These are phyloP conservation scores for Corynascus novoguineensis DNA, from an alignment of 495 filamentous ascomycete genomes.

Conservation along the genomic window DNA sequence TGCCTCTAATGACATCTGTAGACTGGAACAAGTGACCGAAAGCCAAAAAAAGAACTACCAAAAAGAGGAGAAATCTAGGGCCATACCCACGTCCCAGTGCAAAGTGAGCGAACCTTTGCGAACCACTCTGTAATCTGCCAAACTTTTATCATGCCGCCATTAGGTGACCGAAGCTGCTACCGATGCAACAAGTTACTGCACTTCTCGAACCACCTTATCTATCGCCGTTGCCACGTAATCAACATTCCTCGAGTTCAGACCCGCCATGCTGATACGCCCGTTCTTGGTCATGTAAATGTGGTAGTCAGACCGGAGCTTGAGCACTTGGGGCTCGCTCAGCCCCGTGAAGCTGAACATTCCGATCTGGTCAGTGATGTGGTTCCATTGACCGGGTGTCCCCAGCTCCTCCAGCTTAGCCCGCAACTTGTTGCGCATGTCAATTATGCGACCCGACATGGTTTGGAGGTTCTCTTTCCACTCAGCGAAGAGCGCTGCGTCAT, in stretches of 20 bases:
- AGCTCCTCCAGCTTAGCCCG: slow-evolving; percentile 70
- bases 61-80: too few species aligned
- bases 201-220: slow-evolving; percentile 73
- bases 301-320: slow-evolving; percentile 66
- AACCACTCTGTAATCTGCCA: too few species aligned
- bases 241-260: slow-evolving; percentile 83
- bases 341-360: slow-evolving; percentile 99
- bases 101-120: too few species aligned
- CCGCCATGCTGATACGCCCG: slow-evolving; percentile 93
- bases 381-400: slow-evolving; percentile 85
- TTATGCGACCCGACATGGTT: slow-evolving; percentile 93
- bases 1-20: not conserved
- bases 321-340: slow-evolving; percentile 78
- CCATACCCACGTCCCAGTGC: not conserved
- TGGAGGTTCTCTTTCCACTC: slow-evolving; percentile 90
- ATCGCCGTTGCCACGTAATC: slow-evolving; percentile 89
- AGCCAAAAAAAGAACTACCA: not conserved
- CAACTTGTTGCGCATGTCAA: slow-evolving; percentile 75
- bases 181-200: slow-evolving; percentile 22
- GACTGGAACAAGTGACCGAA: not conserved
- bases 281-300: slow-evolving; percentile 99
- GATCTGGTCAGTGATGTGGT: slow-evolving; percentile 97
- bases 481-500: slow-evolving; percentile 74
- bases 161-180: not conserved
- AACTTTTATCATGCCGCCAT: not conserved